phyloP scores from a whole-genome alignment of 495 filamentous ascomycete species.

The Xylaria palmicola region DNA sequence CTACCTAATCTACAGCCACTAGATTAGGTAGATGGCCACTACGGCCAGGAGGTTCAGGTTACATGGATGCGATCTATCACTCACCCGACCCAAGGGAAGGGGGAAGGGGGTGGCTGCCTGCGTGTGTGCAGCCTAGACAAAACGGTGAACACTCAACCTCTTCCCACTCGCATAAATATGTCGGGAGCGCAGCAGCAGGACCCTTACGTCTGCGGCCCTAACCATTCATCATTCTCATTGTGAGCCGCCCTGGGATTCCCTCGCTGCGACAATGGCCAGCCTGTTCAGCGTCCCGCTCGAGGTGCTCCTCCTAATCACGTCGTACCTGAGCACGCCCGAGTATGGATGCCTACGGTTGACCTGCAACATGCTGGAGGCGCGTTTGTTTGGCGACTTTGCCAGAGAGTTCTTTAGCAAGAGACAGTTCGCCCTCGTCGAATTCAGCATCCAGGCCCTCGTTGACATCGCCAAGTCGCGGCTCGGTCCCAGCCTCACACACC shows the following conservation, averaged over 20 bases:
- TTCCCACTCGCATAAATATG: no score
- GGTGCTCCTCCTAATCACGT: constrained; percentile 42
- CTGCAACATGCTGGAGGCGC: constrained; percentile 45
- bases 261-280: constrained; percentile 7
- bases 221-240: not conserved
- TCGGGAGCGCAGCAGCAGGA: no score
- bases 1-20: no score
- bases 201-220: no score
- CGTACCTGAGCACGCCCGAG: constrained; percentile 42
- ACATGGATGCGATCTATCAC: no score
- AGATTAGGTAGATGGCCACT: no score
- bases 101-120: no score
- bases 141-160: no score
- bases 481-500: constrained; percentile 39
- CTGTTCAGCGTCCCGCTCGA: constrained; percentile 35
- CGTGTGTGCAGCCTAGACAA: no score
- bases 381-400: constrained; percentile 45
- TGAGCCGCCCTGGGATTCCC: not conserved
- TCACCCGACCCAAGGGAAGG: no score
- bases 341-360: constrained; percentile 45
- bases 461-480: constrained; percentile 53
- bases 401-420: constrained; percentile 56
- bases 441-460: constrained; percentile 49
- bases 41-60: no score
- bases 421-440: constrained; percentile 52